Base-by-base conservation (phyloP, 2,329 filamentous ascomycete genomes). In the Fusarium brevicatenulatum region DNA sequence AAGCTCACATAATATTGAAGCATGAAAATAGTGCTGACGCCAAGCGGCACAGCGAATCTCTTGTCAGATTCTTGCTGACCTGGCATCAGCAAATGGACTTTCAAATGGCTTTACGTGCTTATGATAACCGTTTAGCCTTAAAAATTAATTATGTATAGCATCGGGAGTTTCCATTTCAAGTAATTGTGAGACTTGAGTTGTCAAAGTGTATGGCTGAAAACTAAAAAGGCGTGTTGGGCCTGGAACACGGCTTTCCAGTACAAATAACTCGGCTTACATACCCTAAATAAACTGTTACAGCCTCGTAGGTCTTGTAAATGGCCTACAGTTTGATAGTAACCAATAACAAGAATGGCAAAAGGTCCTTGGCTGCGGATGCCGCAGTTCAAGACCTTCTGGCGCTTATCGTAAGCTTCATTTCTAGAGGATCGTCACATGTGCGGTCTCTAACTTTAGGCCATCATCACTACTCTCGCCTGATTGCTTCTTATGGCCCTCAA, bases 21-120 rank as follows among this genome's bases (percentile, higher is more conserved):
- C 39, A 25, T 25, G 4, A 3, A 40, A 30, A 12, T 30, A 61
- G 53, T 67, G 64, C 64, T 67, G 40, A 67, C 63, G 30, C 25
- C 18, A 58, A 43, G 50, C 42, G 50, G 60, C 40, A 47, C 42
- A 43, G 32, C 37, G 25, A 18, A 55, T 43, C 25, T 42, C 25
- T 23, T 46, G 39, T 46, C 39, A 56, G 19, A 56, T 23, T 43
- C 6, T 19, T 55, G 37, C 53, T 55, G 25, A 55, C 53, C 15
- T 32, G 19, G 12, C 28, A 32, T 55, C 15, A 9, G 12, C 16
- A 32, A n/a, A 19, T 11, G 3, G 8, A 23, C 3, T 8, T 1
- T 10, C 5, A 2, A 23, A 30, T 15, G 53, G 21, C 4, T 12
- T 40, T 30, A 1, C 7, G 7, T 30, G 30, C 30, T 32, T 32